These are phyloP conservation scores for Phytophthora pseudosyringae DNA, from an alignment of 352 stramenopile genomes.

Conservation along the genomic window DNA sequence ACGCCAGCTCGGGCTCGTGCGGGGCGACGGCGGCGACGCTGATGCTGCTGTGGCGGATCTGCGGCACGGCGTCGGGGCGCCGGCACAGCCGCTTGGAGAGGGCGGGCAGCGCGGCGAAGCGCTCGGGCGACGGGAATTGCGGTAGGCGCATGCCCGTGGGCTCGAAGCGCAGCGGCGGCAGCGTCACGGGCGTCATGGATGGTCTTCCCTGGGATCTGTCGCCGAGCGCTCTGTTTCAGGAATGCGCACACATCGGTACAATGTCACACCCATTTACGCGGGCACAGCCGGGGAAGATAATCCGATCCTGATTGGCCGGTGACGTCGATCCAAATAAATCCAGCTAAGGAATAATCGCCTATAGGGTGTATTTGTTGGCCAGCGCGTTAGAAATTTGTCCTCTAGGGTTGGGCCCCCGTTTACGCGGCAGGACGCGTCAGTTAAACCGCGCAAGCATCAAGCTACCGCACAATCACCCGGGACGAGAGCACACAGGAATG, in stretches of 20 bases:
- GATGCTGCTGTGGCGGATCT: neutral
- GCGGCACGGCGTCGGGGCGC: neutral
- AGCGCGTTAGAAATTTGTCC: too few species aligned
- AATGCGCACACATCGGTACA: constrained; percentile 8
- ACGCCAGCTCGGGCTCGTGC: constrained; percentile 10
- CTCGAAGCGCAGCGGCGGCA: constrained; percentile 29
- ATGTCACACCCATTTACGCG: neutral
- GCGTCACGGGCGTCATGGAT: constrained; percentile 20
- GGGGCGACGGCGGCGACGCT: neutral
- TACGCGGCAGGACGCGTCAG: too few species aligned
- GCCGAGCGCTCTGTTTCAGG: constrained; percentile 6
- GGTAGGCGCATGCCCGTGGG: constrained; percentile 10
- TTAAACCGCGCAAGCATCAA: too few species aligned
- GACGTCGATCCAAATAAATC: constrained; percentile 6
- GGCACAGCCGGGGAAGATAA: neutral
- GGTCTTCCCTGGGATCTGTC: neutral
- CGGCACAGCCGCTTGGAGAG: constrained; percentile 20
- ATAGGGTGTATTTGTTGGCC: constrained; percentile 23
- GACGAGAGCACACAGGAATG: too few species aligned
- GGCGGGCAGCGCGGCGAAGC: constrained; percentile 7
- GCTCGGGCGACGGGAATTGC: constrained; percentile 15
- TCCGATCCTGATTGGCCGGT: constrained; percentile 9
- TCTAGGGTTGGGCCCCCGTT: too few species aligned
- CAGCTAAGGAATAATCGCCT: constrained; percentile 16
- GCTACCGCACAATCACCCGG: too few species aligned